These are phyloP conservation scores for Stachybotrys chlorohalonatus DNA, from an alignment of 2,329 filamentous ascomycete species.

Conservation along the genomic window DNA sequence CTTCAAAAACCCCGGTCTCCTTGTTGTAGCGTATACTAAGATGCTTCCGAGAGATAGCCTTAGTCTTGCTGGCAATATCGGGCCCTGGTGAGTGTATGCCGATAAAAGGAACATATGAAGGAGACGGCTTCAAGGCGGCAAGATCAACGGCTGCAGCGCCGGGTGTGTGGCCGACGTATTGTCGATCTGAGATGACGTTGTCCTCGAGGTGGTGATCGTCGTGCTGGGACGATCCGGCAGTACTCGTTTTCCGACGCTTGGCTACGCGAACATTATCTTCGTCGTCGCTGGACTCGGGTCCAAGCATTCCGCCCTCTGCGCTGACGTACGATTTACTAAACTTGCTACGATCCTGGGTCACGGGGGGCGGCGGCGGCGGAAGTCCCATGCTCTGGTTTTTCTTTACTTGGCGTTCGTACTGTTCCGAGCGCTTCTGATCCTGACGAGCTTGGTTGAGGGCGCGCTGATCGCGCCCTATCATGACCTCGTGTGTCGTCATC, in stretches of 20 bases:
- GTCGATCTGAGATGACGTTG: conserved; percentile 45
- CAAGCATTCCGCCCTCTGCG: conserved; percentile 60
- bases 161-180: conserved; percentile 52
- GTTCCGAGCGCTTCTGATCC: conserved; percentile 38
- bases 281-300: conserved; percentile 46
- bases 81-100: conserved; percentile 63
- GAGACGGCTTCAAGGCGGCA: conserved; percentile 49
- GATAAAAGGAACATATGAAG: conserved; percentile 54
- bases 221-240: conserved; percentile 30
- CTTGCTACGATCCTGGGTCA: conserved; percentile 41
- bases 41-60: conserved; percentile 66
- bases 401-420: conserved; percentile 33
- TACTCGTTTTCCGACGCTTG: conserved; percentile 38
- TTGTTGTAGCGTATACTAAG: conserved; percentile 64
- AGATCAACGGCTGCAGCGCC: conserved; percentile 52
- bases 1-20: conserved; percentile 54
- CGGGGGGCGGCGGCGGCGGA: conserved; percentile 42
- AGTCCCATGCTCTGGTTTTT: conserved; percentile 39
- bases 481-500: conserved; percentile 66
- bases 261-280: conserved; percentile 37
- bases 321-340: conserved; percentile 59
- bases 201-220: conserved; percentile 34
- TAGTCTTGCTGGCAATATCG: conserved; percentile 53
- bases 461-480: conserved; percentile 61
- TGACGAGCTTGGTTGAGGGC: conserved; percentile 46